Base-by-base conservation (phyloP, 495 filamentous ascomycete genomes). In the Penicillium mononematosum region DNA sequence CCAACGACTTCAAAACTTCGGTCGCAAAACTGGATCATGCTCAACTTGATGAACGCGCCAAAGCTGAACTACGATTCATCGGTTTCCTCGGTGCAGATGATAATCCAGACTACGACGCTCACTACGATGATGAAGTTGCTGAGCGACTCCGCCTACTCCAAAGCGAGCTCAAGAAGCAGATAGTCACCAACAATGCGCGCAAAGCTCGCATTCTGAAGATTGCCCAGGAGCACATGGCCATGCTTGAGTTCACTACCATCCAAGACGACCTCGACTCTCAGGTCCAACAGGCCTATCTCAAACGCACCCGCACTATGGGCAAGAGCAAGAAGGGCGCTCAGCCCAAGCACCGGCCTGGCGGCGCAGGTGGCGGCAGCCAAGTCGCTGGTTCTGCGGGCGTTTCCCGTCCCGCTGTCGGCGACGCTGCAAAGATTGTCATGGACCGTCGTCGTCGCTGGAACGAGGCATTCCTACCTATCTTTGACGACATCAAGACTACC, bases 191-290 rank as follows among this genome's bases (percentile, higher is more conserved):
- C 73, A 93, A 92, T 45, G 90, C 94, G 0, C 85, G 90, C 59
- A 98, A 97, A 68, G 82, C 88, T 6, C 80, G 93, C 16, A 81
- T 99, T 10, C 82, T 88, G 2, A 90, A 96, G 17, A 80, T 96
- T 19, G 87, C 92, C 3, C 87, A 90, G 61, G 93, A 95, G 69
- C 84, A 89, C 59, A 90, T 98, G 85, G 95, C 94, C 2, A 83
- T 90, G 69, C 94, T 98, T 61, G 94, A 99, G 69, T 99, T 95
- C 74, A 86, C 84, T 63, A 97, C 92, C 60, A 99, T 99, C 66
- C 86, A 93, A 56, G 94, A 99, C 65, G 94, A 98, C 69, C 85
- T 99, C 24, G 94, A 99, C 73, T 83, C 85, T 50, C 94, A 99
- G 72, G 93, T 99, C 48, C 90, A 97, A 66, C 85, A 90, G 64